A percentile compares a stretch with the other conserved stretches of the same genome.
Evolutionary conservation across 2,329 filamentous ascomycete genomes (phyloP).

Genomic region (Nothophaeocryptopus gaeumannii): DNA sequence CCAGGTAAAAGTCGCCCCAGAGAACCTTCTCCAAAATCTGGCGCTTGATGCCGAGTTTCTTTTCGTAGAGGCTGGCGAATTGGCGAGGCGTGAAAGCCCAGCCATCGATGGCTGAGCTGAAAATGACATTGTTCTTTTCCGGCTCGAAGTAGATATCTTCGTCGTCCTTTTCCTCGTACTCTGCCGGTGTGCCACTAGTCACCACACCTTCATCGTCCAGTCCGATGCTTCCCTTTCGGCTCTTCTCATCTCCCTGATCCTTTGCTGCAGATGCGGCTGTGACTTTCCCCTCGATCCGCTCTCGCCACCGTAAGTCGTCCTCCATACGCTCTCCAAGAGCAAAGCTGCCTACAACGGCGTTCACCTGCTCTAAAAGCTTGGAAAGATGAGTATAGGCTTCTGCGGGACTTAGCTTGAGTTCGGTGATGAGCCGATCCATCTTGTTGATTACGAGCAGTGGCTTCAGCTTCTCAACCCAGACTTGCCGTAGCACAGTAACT

Average conservation of each 20-base stretch:
- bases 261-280: conserved; percentile 58
- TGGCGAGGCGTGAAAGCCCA: conserved; percentile 98
- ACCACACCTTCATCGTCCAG: conserved; percentile 54
- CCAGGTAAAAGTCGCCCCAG: conserved; percentile 95
- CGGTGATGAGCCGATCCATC: conserved; percentile 90
- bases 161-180: conserved; percentile 88
- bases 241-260: conserved; percentile 28
- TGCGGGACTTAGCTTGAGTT: conserved; percentile 85
- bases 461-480: conserved; percentile 93
- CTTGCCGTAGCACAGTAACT: conserved; percentile 90
- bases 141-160: conserved; percentile 98
- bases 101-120: conserved; percentile 95
- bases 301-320: conserved; percentile 92
- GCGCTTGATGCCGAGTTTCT: conserved; percentile 93
- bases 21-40: conserved; percentile 85
- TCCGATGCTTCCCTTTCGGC: conserved; percentile 46
- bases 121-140: conserved; percentile 98
- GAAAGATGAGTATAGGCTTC: conserved; percentile 89
- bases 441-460: conserved; percentile 97
- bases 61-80: conserved; percentile 90
- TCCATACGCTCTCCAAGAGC: conserved; percentile 99
- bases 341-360: conserved; percentile 94
- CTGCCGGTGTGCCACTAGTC: conserved; percentile 49
- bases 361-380: conserved; percentile 90
- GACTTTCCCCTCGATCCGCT: conserved; percentile 82